Conservation (phyloP, 1,284 basidiomycete species). For the Trametes pubescens region DNA sequence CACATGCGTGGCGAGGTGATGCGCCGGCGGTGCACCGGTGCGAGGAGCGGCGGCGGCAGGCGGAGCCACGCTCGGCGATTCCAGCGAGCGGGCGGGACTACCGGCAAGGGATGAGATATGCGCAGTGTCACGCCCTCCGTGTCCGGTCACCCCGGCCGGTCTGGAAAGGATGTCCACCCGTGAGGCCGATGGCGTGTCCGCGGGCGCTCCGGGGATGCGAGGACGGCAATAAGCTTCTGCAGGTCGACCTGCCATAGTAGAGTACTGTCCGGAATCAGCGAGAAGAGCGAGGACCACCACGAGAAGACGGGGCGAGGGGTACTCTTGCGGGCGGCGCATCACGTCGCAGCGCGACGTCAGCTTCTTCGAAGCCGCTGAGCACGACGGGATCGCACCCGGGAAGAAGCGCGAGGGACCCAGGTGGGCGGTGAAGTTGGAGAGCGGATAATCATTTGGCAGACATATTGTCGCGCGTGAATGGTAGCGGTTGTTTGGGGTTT, state of each 20-base stretch:
- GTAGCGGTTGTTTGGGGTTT: not conserved
- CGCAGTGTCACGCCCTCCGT: not conserved
- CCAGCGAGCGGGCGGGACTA: not conserved
- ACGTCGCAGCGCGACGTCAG: slow-evolving; percentile 8
- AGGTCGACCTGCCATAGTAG: not conserved
- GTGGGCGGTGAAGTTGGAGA: not conserved
- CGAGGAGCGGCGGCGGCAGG: not conserved
- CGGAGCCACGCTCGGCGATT: not conserved
- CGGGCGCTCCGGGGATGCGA: not conserved
- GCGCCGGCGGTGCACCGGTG: not conserved
- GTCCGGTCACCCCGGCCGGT: not conserved
- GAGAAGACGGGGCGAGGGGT: slow-evolving; percentile 1
- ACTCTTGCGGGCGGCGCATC: slow-evolving; percentile 17
- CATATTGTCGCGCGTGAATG: not conserved
- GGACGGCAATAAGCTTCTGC: not conserved
- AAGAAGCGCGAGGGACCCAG: not conserved
- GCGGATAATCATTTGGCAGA: not conserved
- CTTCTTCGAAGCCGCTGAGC: slow-evolving; percentile 15
- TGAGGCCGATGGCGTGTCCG: not conserved
- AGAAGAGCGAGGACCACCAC: not conserved
- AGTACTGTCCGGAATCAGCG: not conserved
- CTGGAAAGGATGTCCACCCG: not conserved
- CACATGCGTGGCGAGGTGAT: not conserved
- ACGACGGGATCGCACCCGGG: slow-evolving; percentile 19
- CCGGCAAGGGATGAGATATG: not conserved